Percentiles rank a stretch among this genome's conserved stretches.
These are phyloP conservation scores for Verticillium zaregamsianum DNA, from an alignment of 2,329 filamentous ascomycete genomes.

Conservation along the genomic window DNA sequence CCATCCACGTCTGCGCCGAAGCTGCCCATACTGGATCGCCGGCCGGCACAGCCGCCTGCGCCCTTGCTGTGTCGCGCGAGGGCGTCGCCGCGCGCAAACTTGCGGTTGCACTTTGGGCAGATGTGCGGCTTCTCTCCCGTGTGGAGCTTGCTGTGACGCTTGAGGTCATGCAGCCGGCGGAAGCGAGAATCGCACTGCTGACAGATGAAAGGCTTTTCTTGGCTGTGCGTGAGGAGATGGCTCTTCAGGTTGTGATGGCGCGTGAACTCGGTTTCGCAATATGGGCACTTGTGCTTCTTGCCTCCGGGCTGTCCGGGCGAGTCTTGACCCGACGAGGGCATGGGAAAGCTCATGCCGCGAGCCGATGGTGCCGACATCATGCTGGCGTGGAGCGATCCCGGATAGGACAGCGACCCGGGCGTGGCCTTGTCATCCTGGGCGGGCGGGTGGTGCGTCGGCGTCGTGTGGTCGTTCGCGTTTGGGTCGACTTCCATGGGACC, in stretches of 20 bases:
- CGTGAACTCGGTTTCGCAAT: constrained; percentile 95
- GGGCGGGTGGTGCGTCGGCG: constrained; percentile 31
- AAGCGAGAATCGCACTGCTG: constrained; percentile 92
- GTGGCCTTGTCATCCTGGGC: constrained; percentile 47
- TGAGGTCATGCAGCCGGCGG: constrained; percentile 87
- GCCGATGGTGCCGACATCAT: constrained; percentile 39
- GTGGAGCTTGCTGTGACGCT: constrained; percentile 93
- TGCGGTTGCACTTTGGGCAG: constrained; percentile 89
- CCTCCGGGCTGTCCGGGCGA: constrained; percentile 50
- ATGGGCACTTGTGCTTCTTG: constrained; percentile 95
- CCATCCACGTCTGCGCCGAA: constrained; percentile 74
- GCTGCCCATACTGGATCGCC: constrained; percentile 78
- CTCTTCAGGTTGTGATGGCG: constrained; percentile 97
- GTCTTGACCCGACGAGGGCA: constrained; percentile 39
- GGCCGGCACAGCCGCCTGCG: constrained; percentile 88
- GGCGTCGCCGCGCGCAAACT: constrained; percentile 93
- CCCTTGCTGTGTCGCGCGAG: constrained; percentile 94
- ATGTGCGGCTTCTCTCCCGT: constrained; percentile 94
- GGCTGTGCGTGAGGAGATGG: constrained; percentile 92
- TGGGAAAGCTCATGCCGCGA: constrained; percentile 56
- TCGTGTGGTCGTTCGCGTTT: constrained; percentile 30
- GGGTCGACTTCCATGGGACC: constrained; percentile 51
- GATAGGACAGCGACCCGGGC: constrained; percentile 51
- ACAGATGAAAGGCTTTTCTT: constrained; percentile 96
- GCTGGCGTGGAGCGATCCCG: constrained; percentile 42